Base-by-base conservation (phyloP, 1,284 basidiomycete species). In the Heterobasidion parviporum region DNA sequence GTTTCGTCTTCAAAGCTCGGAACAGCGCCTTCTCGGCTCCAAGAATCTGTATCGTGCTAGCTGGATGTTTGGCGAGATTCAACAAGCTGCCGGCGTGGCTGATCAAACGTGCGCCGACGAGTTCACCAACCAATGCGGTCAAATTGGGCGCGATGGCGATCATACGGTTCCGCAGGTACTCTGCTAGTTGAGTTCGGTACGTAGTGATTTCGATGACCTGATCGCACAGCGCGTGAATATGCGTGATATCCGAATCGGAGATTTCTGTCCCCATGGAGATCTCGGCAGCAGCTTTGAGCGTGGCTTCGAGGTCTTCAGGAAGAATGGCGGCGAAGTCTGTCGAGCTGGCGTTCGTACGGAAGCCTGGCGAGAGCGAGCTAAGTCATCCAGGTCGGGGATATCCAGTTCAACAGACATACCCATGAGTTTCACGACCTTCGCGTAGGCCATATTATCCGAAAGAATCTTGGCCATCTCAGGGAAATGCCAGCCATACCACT, bases 401-500 rank as follows among this genome's bases (percentile, higher is more conserved):
- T 26, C 33, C 38, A 33, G 9, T 26, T 38, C 10, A 50, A 35
- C 1, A 50, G 41, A 68, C 77, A 53, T 65, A 86, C 88, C 94
- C 92, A 97, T 94, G 43, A 78, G 72, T 62, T 86, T 87, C 65
- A 97, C 83, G 57, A 90, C 86, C 73, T 94, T 96, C 58, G 97
- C 94, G 71, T 98, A 99, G 26, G 95, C 94, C 56, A 96, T 77
- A 74, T 97, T 99, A 78, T 99, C 96, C 61, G 88, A 85, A 63
- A 98, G 90, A 70, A 99, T 98, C 78, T 98, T 98, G 64, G 89
- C 92, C 89, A 99, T 93, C 74, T 99, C 96, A 9, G 96, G 96
- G 82, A 98, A 98, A 77, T 99, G 96, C 96, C 96, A 99, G 26
- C 96, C 96, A 68, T 98, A 99, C 96, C 96, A 99, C 81, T 98